Base-by-base conservation (phyloP, 2,329 filamentous ascomycete species). In the Emmonsiellopsis sp. region DNA sequence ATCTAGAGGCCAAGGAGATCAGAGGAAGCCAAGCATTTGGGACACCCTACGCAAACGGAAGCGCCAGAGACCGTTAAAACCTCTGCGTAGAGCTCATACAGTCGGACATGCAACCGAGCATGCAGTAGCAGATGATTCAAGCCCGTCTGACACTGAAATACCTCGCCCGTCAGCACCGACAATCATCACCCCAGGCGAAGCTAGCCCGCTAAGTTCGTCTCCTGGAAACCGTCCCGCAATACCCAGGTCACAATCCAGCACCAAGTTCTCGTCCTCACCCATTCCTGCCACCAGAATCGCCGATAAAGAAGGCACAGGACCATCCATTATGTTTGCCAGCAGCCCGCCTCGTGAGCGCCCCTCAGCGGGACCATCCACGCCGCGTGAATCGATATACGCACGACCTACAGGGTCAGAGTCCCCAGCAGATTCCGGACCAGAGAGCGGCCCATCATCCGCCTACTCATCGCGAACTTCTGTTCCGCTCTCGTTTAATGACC, bases 401-500 rank as follows among this genome's bases (percentile, higher is more conserved):
- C 66, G 65, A 31, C 60, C 61, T 6, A 62, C 64, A 9, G 9
- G 21, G 21, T 59, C 60, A 27, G 58, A 51, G 31, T 33, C 37
- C 6, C 27, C n/a, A 11, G 37, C 33, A 42, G 32, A 33, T 13
- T 48, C 52, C 7, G 9, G 13, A 14, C 13, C 42, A 9, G 13
- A 8, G n/a, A 40, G 49, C 5, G 37, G 31, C 17, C 54, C 42
- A 9, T 71, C 74, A 31, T 68, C 70, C 2, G 77, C 77, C 7
- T 80, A 73, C 58, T 77, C 78, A 0, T 78, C 80, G 2, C 80
- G 80, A 21, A 82, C 84, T 51, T 77, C 81, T 2, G 69, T 88
- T 3, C 80, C 88, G 0, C 74, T 94, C 2, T 88, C 84, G 2
- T 95, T 95, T 74, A 94, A 95, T 61, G 88, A 94, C 63, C 74